A percentile compares a stretch with the other conserved stretches of the same genome.
Evolutionary conservation across 2,329 filamentous ascomycete species (phyloP).

Genomic region (Pestalotiopsis fici): DNA sequence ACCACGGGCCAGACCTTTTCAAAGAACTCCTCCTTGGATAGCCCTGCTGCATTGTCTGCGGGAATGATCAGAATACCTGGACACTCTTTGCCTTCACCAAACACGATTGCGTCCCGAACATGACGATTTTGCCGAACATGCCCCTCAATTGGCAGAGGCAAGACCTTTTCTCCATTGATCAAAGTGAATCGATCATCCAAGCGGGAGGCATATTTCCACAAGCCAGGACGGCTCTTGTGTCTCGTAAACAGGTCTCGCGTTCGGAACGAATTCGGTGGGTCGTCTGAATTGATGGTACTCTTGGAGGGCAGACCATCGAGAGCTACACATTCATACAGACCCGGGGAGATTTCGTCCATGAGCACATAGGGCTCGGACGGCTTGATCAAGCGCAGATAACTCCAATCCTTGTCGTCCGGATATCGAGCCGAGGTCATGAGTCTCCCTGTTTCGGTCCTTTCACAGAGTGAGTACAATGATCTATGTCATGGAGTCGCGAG

Average conservation of each 20-base stretch:
- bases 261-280: constrained; percentile 44
- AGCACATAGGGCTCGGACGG: constrained; percentile 40
- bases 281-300: constrained; percentile 36
- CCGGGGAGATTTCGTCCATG: constrained; percentile 30
- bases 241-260: constrained; percentile 45
- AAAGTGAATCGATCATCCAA: constrained; percentile 46
- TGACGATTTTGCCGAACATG: constrained; percentile 51
- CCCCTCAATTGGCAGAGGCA: constrained; percentile 50
- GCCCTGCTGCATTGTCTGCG: constrained; percentile 38
- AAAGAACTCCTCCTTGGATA: constrained; percentile 46
- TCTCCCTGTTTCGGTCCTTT: constrained; percentile 56
- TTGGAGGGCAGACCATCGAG: constrained; percentile 32
- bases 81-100: neutral
- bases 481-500: neutral
- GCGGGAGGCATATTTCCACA: constrained; percentile 47
- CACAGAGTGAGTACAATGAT: neutral
- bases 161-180: constrained; percentile 49
- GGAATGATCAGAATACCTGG: neutral
- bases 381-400: constrained; percentile 48
- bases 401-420: constrained; percentile 53
- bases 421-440: constrained; percentile 57
- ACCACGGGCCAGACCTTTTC: constrained; percentile 50
- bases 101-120: constrained; percentile 48
- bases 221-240: constrained; percentile 39
- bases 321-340: constrained; percentile 31